Base-by-base conservation (phyloP, 495 filamentous ascomycete species). In the Aspergillus kassunensis region DNA sequence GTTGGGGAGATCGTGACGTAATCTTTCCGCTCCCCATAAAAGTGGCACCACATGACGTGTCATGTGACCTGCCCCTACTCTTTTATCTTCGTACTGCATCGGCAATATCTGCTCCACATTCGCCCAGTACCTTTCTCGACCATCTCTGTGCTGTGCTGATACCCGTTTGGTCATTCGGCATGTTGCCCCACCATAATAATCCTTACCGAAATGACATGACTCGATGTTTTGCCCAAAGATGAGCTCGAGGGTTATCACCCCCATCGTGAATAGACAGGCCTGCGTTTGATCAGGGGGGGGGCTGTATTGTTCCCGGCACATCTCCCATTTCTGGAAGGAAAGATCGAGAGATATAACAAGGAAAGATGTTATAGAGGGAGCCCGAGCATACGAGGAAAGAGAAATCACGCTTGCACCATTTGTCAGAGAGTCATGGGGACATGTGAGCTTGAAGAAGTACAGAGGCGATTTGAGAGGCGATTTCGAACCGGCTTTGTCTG, bases 1-100 rank as follows among this genome's bases (percentile, higher is more conserved):
- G 31, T 48, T 36, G 45, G 34, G 34, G 45, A n/a, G 33, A 36
- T 18, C 12, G 39, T 49, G 45, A 49, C 45, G 33, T 49, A 49
- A 49, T 24, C n/a, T n/a, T n/a, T n/a, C n/a, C n/a, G n/a, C n/a
- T n/a, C n/a, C n/a, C n/a, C n/a, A n/a, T n/a, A n/a, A 21, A 4
- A 24, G 7, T 34, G 18, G 19, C 39, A 16, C 37, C 20, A 25
- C 35, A 18, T 41, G 35, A 55, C n/a, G n/a, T n/a, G n/a, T n/a
- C n/a, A n/a, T n/a, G n/a, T n/a, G n/a, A n/a, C n/a, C n/a, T n/a
- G n/a, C n/a, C n/a, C n/a, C n/a, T n/a, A n/a, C n/a, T n/a, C n/a
- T n/a, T n/a, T n/a, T n/a, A 47, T 12, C 44, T 5, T 24, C 44
- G 35, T 1, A 35, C 31, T 13, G 36, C 44, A 16, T 35, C 30